Evolutionary conservation across 257 asterid genomes (phyloP).

Genomic region (Nicotiana undulata): DNA sequence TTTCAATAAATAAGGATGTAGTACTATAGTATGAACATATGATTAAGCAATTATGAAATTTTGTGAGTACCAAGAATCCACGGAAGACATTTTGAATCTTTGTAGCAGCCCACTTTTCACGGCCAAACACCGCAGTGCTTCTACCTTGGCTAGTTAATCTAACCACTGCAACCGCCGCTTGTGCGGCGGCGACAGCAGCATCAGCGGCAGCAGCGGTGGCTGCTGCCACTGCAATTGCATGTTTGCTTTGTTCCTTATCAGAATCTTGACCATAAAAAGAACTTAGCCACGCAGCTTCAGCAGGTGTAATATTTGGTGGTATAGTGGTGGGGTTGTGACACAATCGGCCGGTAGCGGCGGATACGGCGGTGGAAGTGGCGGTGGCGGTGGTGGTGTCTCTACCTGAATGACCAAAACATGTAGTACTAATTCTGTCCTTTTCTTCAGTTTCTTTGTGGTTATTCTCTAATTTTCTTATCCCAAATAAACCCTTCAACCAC

Average conservation of each 20-base stretch:
- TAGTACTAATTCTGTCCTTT: slow-evolving; percentile 5
- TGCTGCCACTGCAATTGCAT: slow-evolving; percentile 89
- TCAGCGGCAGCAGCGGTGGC: slow-evolving; percentile 90
- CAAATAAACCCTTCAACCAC: slow-evolving; percentile 53
- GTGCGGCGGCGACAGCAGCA: slow-evolving; percentile 74
- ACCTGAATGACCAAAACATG: slow-evolving; percentile 15
- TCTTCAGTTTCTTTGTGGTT: slow-evolving; percentile 10
- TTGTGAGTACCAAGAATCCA: slow-evolving; percentile 49
- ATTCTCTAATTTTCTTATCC: slow-evolving; percentile 23
- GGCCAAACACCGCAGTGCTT: slow-evolving; percentile 16
- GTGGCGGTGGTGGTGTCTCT: slow-evolving; percentile 9
- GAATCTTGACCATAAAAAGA: slow-evolving; percentile 35
- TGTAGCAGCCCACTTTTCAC: slow-evolving; percentile 54
- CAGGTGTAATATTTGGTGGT: slow-evolving; percentile 70
- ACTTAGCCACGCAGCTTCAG: slow-evolving; percentile 72
- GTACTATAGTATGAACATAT: background rate
- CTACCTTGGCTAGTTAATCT: slow-evolving; percentile 66
- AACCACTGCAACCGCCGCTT: slow-evolving; percentile 76
- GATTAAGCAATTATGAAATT: slow-evolving; percentile 1
- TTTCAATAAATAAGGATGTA: background rate
- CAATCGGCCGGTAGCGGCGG: slow-evolving; percentile 10
- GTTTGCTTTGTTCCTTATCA: slow-evolving; percentile 64
- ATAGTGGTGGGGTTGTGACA: slow-evolving; percentile 50
- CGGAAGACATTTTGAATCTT: slow-evolving; percentile 64
- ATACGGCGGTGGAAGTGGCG: background rate